Evolutionary conservation across 441 rosid genomes (phyloP).

Genomic region (Eruca vesicaria): DNA sequence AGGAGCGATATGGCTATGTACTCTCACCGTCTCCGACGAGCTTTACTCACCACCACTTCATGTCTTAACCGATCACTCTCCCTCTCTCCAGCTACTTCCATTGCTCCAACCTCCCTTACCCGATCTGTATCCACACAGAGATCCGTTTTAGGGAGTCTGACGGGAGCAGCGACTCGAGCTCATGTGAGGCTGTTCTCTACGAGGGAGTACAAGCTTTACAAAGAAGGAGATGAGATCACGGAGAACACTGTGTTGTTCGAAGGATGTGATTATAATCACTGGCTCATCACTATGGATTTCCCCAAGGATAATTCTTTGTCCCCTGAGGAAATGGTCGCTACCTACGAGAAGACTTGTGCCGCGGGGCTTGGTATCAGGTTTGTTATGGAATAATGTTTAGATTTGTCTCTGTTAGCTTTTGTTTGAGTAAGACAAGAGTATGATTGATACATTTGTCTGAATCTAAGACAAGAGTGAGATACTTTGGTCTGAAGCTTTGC

Average conservation of each 20-base stretch:
- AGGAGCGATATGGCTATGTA: slow-evolving; percentile 36
- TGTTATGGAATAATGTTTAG: neutral
- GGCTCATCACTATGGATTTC: slow-evolving; percentile 73
- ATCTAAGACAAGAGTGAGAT: neutral
- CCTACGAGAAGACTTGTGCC: slow-evolving; percentile 65
- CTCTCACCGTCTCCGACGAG: slow-evolving; percentile 47
- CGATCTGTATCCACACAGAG: slow-evolving; percentile 5
- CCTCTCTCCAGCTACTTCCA: slow-evolving; percentile 1
- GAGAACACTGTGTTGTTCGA: slow-evolving; percentile 62
- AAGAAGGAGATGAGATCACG: slow-evolving; percentile 68
- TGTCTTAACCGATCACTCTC: slow-evolving; percentile 25
- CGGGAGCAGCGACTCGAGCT: slow-evolving; percentile 27
- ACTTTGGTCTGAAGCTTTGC: neutral
- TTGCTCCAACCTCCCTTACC: neutral
- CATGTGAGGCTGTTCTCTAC: slow-evolving; percentile 32
- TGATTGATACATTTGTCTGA: slow-evolving; percentile 8
- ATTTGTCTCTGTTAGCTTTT: neutral
- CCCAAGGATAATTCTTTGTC: slow-evolving; percentile 53
- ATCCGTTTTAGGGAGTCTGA: slow-evolving; percentile 4
- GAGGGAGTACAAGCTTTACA: slow-evolving; percentile 41
- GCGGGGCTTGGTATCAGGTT: slow-evolving; percentile 39
- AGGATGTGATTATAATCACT: slow-evolving; percentile 79
- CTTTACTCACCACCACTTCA: slow-evolving; percentile 26
- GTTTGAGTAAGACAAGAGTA: neutral
- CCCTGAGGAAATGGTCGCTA: slow-evolving; percentile 67